phyloP scores from a whole-genome alignment of 164 flowering plant species.

The Taxillus chinensis region DNA sequence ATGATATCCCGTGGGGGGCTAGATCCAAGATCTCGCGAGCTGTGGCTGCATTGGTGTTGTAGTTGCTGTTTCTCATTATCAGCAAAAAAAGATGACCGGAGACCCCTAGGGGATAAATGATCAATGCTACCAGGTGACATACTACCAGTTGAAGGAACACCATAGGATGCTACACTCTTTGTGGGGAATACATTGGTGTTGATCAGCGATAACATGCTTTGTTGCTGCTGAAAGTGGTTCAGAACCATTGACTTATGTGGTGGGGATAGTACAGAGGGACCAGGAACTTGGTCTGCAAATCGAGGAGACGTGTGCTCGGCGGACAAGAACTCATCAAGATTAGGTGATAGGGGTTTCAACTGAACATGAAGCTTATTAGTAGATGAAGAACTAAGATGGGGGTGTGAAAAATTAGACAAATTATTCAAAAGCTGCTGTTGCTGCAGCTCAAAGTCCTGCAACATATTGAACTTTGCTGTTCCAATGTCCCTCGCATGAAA shows the following conservation, averaged over 20 bases:
- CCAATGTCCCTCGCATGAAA: constrained; percentile 7
- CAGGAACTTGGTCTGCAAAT: background rate
- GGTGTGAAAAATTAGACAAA: constrained; percentile 9
- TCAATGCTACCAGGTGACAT: background rate
- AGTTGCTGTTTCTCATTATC: too few relatives aligned
- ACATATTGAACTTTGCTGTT: constrained; percentile 3
- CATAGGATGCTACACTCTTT: too few relatives aligned
- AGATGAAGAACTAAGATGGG: background rate
- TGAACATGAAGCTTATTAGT: background rate
- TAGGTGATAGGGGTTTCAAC: background rate
- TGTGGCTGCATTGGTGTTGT: too few relatives aligned
- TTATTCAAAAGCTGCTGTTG: constrained; percentile 6
- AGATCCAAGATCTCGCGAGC: too few relatives aligned
- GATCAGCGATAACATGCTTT: background rate
- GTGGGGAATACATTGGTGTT: background rate
- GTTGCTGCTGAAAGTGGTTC: background rate
- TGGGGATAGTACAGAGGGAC: background rate
- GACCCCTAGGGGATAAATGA: background rate
- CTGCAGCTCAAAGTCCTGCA: constrained; percentile 10
- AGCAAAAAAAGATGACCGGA: background rate
- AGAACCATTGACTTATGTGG: background rate
- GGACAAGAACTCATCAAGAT: constrained; percentile 5
- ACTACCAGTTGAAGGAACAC: background rate
- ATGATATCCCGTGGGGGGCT: too few relatives aligned
- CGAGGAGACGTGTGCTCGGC: background rate